These are phyloP conservation scores for Tausonia pullulans DNA, from an alignment of 1,284 basidiomycete genomes.

Conservation along the genomic window DNA sequence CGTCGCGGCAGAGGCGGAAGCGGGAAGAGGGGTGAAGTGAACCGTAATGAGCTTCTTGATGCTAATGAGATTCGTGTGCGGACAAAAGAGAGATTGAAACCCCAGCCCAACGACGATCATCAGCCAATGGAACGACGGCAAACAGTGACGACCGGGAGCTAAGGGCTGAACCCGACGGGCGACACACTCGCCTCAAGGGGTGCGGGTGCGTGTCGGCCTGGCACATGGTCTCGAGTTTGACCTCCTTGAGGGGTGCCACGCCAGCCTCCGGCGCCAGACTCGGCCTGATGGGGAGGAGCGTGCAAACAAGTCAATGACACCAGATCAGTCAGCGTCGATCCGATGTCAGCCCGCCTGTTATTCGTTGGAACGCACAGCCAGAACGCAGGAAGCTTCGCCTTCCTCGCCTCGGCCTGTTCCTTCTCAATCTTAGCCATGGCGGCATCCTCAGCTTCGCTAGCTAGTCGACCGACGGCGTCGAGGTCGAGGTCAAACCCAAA, in stretches of 20 bases:
- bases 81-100: not conserved
- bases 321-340: not conserved
- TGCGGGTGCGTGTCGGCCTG: conserved; percentile 62
- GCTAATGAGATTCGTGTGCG: conserved; percentile 9
- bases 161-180: not conserved
- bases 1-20: conserved; percentile 34
- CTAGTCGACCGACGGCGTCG: conserved; percentile 54
- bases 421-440: conserved; percentile 67
- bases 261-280: conserved; percentile 65
- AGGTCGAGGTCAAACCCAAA: conserved; percentile 48
- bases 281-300: conserved; percentile 33
- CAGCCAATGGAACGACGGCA: too few relatives aligned
- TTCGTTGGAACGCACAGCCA: conserved; percentile 46
- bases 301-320: not conserved
- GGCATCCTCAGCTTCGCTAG: conserved; percentile 69
- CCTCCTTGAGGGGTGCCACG: conserved; percentile 54
- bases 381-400: conserved; percentile 81
- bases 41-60: conserved; percentile 24
- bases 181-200: conserved; percentile 50
- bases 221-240: conserved; percentile 77
- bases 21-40: conserved; percentile 40
- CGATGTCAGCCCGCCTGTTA: not conserved
- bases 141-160: not conserved
- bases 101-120: not conserved
- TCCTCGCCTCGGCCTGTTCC: conserved; percentile 72